Evolutionary conservation across 2,329 filamentous ascomycete genomes (phyloP), one percentile per base, ranked within the genome.

Genomic region (Monosporascus sp.): DNA sequence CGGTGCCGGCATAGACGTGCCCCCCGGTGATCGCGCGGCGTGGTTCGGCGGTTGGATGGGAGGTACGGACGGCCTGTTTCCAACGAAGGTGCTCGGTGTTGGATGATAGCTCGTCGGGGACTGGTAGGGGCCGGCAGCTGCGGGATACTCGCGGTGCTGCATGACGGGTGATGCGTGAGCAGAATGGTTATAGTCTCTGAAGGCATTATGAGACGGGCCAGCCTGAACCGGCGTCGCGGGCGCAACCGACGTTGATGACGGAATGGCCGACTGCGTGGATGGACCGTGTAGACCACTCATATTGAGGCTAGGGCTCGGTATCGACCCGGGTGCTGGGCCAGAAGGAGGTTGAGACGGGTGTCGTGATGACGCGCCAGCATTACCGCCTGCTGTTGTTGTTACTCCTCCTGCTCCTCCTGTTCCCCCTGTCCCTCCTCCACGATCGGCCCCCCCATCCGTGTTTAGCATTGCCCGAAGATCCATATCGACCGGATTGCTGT

Each of bases 11-110:
- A 74, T 69, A 19, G 75, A 70, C 27, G 64, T 68, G 53, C 72
- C 71, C 60, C 74, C 72, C 19, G 81, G 80, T 16, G 81, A 83
- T 53, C 80, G 76, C 55, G 71, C 60, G 62, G 83, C 79, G 62
- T 75, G 61, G 46, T 68, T 66, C 4, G 76, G 59, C 19, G 76
- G 70, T 57, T 81, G 79, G 37, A 80, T 70, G 22, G 77, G 65
- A 55, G 66, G 66, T 16, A 65, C 65, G 31, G 63, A 62, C 43
- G 66, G 66, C 41, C 67, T 61, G 11, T 56, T 61, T 4, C 71
- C 50, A 74, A 76, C 56, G 69, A 76, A 56, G 70, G 72, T 56
- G 68, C 70, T 50, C 69, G 76, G 43, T n/a, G 43, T 60, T 61
- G 68, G 52, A 46, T 66, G 62, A 52, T 68, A 68, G 36, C 60